A percentile compares a stretch with the other conserved stretches of the same genome.
Conservation (phyloP, 2,329 filamentous ascomycete species). For the Dactylellina haptotyla region DNA sequence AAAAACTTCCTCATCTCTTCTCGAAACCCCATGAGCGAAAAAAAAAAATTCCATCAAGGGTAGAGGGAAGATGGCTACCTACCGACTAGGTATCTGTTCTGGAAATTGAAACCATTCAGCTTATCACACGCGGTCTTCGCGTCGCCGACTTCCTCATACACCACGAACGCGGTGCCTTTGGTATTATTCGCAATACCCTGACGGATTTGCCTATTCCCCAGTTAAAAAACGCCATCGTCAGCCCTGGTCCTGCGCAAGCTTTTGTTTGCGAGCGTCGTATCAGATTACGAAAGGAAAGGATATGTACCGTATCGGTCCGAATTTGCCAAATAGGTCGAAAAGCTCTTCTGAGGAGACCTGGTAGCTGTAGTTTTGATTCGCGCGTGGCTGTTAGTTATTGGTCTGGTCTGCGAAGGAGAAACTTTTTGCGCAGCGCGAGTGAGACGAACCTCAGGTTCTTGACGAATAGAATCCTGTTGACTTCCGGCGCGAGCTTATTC, state of each 20-base stretch:
- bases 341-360: conserved; percentile 98
- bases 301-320: conserved; percentile 88
- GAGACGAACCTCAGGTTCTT: conserved; percentile 92
- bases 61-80: conserved; percentile 62
- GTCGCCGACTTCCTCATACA: conserved; percentile 99
- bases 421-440: not conserved
- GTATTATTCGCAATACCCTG: conserved; percentile 97
- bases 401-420: not conserved
- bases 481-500: conserved; percentile 98
- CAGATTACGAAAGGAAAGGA: not conserved
- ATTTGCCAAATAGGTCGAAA: conserved; percentile 98
- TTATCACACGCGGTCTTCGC: conserved; percentile 99
- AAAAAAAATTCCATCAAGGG: conserved; percentile 42
- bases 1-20: no score
- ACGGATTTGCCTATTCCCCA: conserved; percentile 81
- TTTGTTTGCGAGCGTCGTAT: not conserved
- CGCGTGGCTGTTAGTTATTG: conserved; percentile 11
- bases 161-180: conserved; percentile 98
- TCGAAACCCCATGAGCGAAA: not conserved
- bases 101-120: conserved; percentile 99
- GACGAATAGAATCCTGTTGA: conserved; percentile 99
- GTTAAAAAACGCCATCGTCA: not conserved
- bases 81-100: conserved; percentile 98
- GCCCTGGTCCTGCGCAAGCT: not conserved
- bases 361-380: conserved; percentile 81